Conservation (phyloP, 805 yeast genomes). For the Metschnikowia arizonensis region DNA sequence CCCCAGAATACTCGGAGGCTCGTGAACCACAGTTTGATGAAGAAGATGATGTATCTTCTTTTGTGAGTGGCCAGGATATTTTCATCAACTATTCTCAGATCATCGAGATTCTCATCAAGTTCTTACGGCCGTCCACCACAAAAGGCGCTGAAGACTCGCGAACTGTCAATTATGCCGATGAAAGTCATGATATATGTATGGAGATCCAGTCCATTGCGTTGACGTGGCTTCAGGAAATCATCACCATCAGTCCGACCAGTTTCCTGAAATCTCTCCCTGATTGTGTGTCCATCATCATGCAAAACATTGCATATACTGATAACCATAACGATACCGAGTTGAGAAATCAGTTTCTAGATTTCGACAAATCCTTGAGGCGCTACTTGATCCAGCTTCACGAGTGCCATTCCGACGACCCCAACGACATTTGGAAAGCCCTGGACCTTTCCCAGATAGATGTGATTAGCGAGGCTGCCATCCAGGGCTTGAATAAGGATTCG, state of each 20-base stretch:
- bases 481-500: conserved; percentile 39
- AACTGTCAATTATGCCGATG: conserved; percentile 25
- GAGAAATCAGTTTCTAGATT: conserved; percentile 32
- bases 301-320: conserved; percentile 35
- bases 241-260: conserved; percentile 71
- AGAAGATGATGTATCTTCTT: conserved; percentile 25
- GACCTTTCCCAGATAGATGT: conserved; percentile 24
- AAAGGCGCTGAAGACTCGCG: conserved; percentile 7
- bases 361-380: conserved; percentile 31
- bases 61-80: conserved; percentile 62
- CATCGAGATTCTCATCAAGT: conserved; percentile 75
- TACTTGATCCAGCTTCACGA: conserved; percentile 31
- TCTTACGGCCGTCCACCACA: conserved; percentile 44
- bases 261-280: conserved; percentile 73
- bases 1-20: conserved; percentile 2
- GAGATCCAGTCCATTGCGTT: conserved; percentile 77
- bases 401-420: conserved; percentile 15
- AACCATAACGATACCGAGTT: conserved; percentile 35
- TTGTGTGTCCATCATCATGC: conserved; percentile 61
- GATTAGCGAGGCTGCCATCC: conserved; percentile 51
- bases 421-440: conserved; percentile 7
- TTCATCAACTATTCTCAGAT: conserved; percentile 75
- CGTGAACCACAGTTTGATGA: conserved; percentile 13
- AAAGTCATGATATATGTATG: conserved; percentile 35
- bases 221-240: conserved; percentile 74